phyloP scores from a whole-genome alignment of 148 eudicot genomes.

The Selenicereus undatus region DNA sequence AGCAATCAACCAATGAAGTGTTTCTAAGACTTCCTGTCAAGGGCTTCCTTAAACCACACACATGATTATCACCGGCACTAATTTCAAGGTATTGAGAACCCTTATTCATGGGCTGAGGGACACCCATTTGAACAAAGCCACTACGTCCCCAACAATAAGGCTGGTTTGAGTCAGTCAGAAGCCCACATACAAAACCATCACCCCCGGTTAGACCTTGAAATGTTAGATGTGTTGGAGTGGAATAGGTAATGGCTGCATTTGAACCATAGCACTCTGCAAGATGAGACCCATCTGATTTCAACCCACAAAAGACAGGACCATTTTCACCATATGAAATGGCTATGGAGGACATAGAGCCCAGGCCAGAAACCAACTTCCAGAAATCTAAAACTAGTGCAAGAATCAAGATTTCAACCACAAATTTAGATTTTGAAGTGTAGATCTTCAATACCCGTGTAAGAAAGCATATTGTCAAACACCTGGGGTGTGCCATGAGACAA shows the following conservation, averaged over 20 bases:
- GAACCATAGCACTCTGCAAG: constrained; percentile 73
- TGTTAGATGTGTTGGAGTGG: constrained; percentile 47
- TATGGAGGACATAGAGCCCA: constrained; percentile 80
- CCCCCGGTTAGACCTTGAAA: constrained; percentile 75
- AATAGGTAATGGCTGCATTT: constrained; percentile 50
- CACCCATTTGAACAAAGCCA: constrained; percentile 59
- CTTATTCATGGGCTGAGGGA: constrained; percentile 51
- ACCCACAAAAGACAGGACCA: constrained; percentile 84
- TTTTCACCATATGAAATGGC: constrained; percentile 83
- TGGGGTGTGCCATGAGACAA: constrained; percentile 35
- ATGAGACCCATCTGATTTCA: constrained; percentile 83
- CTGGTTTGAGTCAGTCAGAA: constrained; percentile 44
- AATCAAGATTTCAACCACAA: constrained; percentile 32
- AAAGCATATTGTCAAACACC: constrained; percentile 32
- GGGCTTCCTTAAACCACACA: constrained; percentile 76
- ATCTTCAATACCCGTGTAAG: constrained; percentile 28
- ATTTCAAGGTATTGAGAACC: constrained; percentile 68
- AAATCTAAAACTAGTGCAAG: constrained; percentile 37
- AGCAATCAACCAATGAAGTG: constrained; percentile 74
- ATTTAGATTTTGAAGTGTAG: constrained; percentile 25
- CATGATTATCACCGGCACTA: constrained; percentile 94
- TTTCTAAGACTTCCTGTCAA: constrained; percentile 50
- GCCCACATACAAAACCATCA: constrained; percentile 87
- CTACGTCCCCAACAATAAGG: constrained; percentile 96
- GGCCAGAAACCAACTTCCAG: constrained; percentile 38